A percentile compares a stretch with the other conserved stretches of the same genome.
Evolutionary conservation across 805 yeast genomes (phyloP).

Genomic region (Tetrapisispora nanseiensis): DNA sequence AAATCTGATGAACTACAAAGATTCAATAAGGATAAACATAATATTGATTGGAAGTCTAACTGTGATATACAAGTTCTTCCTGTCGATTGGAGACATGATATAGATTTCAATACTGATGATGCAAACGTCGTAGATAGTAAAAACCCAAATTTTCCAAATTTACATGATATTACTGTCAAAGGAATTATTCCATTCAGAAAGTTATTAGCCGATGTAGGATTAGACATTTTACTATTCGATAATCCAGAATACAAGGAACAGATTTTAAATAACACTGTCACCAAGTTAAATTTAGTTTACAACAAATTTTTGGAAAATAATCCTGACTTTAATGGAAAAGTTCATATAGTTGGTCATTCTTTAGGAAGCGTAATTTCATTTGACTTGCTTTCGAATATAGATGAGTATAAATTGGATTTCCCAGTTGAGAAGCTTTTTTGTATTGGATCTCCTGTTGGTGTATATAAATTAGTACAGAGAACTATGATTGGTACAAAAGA

Average conservation of each 20-base stretch:
- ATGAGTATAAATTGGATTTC: slow-evolving; percentile 45
- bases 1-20: slow-evolving; percentile 34
- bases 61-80: slow-evolving; percentile 78
- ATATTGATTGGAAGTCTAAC: slow-evolving; percentile 37
- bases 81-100: slow-evolving; percentile 79
- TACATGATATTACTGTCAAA: slow-evolving; percentile 64
- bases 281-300: slow-evolving; percentile 55
- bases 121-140: slow-evolving; percentile 35
- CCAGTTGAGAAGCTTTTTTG: slow-evolving; percentile 67
- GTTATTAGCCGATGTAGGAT: slow-evolving; percentile 73
- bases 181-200: slow-evolving; percentile 71
- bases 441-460: slow-evolving; percentile 86
- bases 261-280: slow-evolving; percentile 52
- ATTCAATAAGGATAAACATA: slow-evolving; percentile 35
- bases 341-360: slow-evolving; percentile 84
- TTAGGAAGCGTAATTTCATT: slow-evolving; percentile 79
- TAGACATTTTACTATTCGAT: slow-evolving; percentile 73
- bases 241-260: slow-evolving; percentile 57
- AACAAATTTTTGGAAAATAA: slow-evolving; percentile 48
- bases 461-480: slow-evolving; percentile 65
- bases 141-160: slow-evolving; percentile 42
- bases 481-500: slow-evolving; percentile 37
- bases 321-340: slow-evolving; percentile 68
- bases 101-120: slow-evolving; percentile 45
- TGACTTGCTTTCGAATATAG: slow-evolving; percentile 54